Percentiles rank a stretch among this genome's conserved stretches.
phyloP scores from a whole-genome alignment of 768 basidiomycete species.

The Xanthoconium stramineum region DNA sequence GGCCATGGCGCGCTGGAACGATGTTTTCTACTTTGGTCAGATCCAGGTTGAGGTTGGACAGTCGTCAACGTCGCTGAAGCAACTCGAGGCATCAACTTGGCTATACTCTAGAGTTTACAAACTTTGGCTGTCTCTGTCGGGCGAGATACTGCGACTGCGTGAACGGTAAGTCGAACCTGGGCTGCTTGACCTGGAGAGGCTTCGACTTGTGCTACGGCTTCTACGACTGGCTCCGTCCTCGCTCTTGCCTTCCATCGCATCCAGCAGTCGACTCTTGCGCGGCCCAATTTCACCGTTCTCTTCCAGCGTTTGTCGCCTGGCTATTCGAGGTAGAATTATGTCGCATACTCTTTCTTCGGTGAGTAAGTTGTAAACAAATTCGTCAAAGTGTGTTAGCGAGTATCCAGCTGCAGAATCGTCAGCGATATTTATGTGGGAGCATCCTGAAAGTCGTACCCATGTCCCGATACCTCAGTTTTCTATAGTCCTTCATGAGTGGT shows the following conservation, averaged over 20 bases:
- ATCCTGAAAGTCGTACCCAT: conserved; percentile 55
- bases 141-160: conserved; percentile 58
- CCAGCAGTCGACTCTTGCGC: conserved; percentile 80
- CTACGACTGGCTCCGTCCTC: conserved; percentile 45
- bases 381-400: conserved; percentile 83
- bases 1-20: too few relatives aligned
- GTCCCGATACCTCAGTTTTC: conserved; percentile 79
- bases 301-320: conserved; percentile 83
- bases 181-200: conserved; percentile 24
- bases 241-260: conserved; percentile 78
- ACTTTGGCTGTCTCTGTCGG: conserved; percentile 33
- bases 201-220: conserved; percentile 35
- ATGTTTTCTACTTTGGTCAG: too few relatives aligned
- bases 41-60: too few relatives aligned
- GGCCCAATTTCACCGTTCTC: conserved; percentile 89
- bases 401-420: conserved; percentile 66
- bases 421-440: not conserved
- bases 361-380: conserved; percentile 82
- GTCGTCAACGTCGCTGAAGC: too few relatives aligned
- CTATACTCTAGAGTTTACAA: too few relatives aligned
- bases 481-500: conserved; percentile 89
- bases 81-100: too few relatives aligned
- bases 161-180: conserved; percentile 40
- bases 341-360: conserved; percentile 93
- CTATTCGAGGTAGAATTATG: conserved; percentile 88